phyloP scores from a whole-genome alignment of 257 asterid genomes.

The Lithospermum erythrorhizon region DNA sequence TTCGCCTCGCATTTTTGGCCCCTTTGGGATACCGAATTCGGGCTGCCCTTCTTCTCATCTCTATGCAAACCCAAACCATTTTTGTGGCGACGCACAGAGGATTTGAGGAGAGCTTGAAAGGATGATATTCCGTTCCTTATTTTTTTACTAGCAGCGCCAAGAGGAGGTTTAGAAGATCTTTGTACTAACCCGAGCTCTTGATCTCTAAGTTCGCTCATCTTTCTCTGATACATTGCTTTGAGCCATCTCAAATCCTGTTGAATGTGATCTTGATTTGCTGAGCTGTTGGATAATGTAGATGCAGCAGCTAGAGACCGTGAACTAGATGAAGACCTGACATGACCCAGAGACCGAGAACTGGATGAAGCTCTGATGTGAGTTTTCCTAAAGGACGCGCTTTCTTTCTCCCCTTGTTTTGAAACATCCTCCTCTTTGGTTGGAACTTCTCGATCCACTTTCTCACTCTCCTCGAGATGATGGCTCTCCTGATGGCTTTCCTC shows the following conservation, averaged over 20 bases:
- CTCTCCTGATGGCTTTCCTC: conserved; percentile 22
- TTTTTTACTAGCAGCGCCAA: conserved; percentile 2
- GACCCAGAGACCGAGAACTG: conserved; percentile 9
- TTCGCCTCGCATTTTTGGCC: conserved; percentile 27
- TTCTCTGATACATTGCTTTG: conserved; percentile 23
- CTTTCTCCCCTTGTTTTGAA: not conserved
- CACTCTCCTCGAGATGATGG: conserved; percentile 24
- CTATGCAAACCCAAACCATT: conserved; percentile 5
- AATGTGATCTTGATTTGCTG: conserved; percentile 21
- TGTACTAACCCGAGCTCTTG: conserved; percentile 17
- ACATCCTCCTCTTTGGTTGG: conserved; percentile 12
- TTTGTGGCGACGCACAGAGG: conserved; percentile 8
- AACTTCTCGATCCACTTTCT: conserved; percentile 12
- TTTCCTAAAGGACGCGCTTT: not conserved
- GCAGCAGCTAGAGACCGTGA: conserved; percentile 15
- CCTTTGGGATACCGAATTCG: conserved; percentile 26
- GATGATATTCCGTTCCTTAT: conserved; percentile 1
- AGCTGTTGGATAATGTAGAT: conserved; percentile 14
- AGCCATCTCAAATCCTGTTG: conserved; percentile 36
- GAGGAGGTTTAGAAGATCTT: conserved; percentile 11
- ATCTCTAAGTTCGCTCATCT: conserved; percentile 18
- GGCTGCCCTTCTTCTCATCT: conserved; percentile 22
- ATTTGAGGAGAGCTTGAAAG: conserved; percentile 1
- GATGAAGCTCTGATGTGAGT: conserved; percentile 4
- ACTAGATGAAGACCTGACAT: conserved; percentile 17